Evolutionary conservation across 352 stramenopile genomes (phyloP).

Genomic region (Pythium scleroteichum): DNA sequence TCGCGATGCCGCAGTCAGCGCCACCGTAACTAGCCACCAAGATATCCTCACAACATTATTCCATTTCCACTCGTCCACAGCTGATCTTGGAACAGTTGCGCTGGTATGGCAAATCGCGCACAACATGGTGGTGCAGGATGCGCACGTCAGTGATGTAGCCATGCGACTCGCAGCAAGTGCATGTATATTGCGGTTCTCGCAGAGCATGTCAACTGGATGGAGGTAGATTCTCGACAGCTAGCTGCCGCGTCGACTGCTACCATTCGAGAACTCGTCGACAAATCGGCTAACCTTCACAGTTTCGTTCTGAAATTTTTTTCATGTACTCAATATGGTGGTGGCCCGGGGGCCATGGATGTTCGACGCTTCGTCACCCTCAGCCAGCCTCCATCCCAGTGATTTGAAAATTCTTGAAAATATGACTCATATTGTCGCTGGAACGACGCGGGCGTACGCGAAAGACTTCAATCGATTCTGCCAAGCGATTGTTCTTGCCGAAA

Average conservation of each 20-base stretch:
- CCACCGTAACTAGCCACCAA: not conserved
- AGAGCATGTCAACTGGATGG: not conserved
- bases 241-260: not conserved
- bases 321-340: conserved; percentile 6
- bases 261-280: conserved; percentile 3
- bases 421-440: conserved; percentile 2
- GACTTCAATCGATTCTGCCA: conserved; percentile 1
- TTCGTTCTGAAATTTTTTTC: conserved; percentile 3
- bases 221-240: not conserved
- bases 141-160: conserved; percentile 7
- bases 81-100: not conserved
- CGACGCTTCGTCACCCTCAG: not conserved
- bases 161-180: conserved; percentile 1
- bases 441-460: conserved; percentile 1
- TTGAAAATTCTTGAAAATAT: conserved; percentile 5
- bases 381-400: not conserved
- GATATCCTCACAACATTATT: conserved; percentile 14
- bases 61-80: not conserved
- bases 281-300: not conserved
- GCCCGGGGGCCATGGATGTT: not conserved
- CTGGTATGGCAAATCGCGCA: conserved; percentile 15
- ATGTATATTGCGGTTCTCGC: not conserved
- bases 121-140: conserved; percentile 4
- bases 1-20: not conserved
- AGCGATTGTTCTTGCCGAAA: not conserved